Base-by-base conservation (phyloP, 2,329 filamentous ascomycete genomes). In the Neopestalotiopsis sp. region DNA sequence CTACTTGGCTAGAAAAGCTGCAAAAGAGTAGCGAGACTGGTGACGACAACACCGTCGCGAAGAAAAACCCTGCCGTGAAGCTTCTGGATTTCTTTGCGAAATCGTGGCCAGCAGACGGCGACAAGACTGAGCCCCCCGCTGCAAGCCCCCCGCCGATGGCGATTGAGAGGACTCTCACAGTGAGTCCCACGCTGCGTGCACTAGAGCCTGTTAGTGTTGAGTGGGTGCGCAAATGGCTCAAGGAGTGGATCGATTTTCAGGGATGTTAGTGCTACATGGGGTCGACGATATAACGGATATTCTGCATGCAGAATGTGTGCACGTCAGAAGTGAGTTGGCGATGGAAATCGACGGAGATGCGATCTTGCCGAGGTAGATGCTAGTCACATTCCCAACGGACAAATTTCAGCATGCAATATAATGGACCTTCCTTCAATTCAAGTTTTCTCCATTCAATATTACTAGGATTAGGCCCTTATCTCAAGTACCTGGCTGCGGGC, bases 221-320 rank as follows among this genome's bases (percentile, higher is more conserved):
- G 28, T 82, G 76, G 79, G 73, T 82, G 70, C 61, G 66, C 5
- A 77, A 77, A 67, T 82, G 79, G 79, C 69, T 81, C 32, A 49
- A 69, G 0, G 77, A 81, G 67, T 82, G 78, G 81, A 49, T 73
- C 28, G 32, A 63, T 34, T 28, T 30, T 34, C 59, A 61, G 49
- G n/a, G 5, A 58, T 58, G 5, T 28, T 45, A 45, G 14, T 45
- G 14, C 40, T 42, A 24, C 24, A 2, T 24, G 24, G 24, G 24
- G 24, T 24, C 24, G 24, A 24, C 24, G 24, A 24, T 24, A 24
- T 24, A 24, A 24, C 24, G 24, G 24, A 24, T 24, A 24, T 24
- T 24, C 24, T 24, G 24, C 24, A 24, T 24, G 24, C 24, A 24
- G 24, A 24, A 24, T 24, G 24, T 24, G 24, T 24, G 24, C 24